Conservation (phyloP, 345 rosid genomes). For the Lumnitzera racemosa region DNA sequence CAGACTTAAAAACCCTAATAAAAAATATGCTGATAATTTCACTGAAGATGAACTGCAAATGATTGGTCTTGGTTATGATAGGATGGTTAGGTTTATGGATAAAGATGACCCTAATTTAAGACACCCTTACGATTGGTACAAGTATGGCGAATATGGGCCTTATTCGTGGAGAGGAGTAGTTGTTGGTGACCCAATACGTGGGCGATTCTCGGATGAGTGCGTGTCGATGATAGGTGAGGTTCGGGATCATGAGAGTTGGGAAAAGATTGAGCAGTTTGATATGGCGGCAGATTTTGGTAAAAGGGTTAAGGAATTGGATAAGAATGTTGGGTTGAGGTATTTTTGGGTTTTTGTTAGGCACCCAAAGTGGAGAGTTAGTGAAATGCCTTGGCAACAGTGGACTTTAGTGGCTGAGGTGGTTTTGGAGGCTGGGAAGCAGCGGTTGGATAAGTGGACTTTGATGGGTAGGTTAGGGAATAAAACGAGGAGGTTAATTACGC, state of each 20-base stretch:
- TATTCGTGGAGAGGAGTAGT: constrained; percentile 96
- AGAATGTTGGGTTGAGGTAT: constrained; percentile 55
- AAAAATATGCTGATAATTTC: constrained; percentile 67
- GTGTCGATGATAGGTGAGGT: constrained; percentile 63
- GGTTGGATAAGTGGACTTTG: constrained; percentile 90
- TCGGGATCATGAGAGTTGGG: constrained; percentile 72
- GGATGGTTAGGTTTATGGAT: constrained; percentile 86
- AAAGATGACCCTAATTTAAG: constrained; percentile 79
- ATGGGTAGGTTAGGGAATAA: constrained; percentile 89
- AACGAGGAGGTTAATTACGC: constrained; percentile 52
- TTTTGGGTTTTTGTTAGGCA: constrained; percentile 94
- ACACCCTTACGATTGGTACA: constrained; percentile 87
- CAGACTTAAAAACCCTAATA: constrained; percentile 52
- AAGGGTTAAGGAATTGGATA: constrained; percentile 52
- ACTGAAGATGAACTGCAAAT: constrained; percentile 66
- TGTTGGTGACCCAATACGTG: constrained; percentile 80
- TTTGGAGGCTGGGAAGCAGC: constrained; percentile 62
- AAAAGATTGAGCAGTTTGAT: constrained; percentile 77
- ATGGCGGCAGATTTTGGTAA: constrained; percentile 72
- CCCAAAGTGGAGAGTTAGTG: constrained; percentile 76
- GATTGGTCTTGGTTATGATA: constrained; percentile 87
- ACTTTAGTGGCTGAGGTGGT: constrained; percentile 82
- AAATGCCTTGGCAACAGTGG: constrained; percentile 92
- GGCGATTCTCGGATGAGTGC: constrained; percentile 71
- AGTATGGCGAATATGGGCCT: constrained; percentile 90